Evolutionary conservation across 1,139 yeast species (phyloP).

Genomic region (Eremothecium coryli): DNA sequence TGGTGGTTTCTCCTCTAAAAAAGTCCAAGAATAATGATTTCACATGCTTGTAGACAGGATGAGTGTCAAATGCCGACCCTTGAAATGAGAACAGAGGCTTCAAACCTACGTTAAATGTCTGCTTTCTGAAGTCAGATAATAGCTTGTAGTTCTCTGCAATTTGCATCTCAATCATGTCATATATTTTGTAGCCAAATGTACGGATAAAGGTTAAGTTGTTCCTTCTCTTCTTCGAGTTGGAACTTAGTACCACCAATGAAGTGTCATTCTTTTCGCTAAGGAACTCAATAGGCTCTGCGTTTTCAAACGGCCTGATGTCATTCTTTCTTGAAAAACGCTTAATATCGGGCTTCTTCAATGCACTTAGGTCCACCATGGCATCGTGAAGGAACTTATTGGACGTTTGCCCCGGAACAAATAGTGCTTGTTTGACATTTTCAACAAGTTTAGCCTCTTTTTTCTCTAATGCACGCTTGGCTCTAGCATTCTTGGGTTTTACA

Average conservation of each 20-base stretch:
- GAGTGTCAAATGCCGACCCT: constrained; percentile 84
- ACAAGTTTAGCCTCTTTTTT: constrained; percentile 79
- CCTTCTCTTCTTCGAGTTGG: constrained; percentile 86
- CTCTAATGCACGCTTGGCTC: constrained; percentile 90
- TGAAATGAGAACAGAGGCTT: constrained; percentile 93
- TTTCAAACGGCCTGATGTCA: constrained; percentile 89
- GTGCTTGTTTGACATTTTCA: constrained; percentile 83
- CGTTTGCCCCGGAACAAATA: constrained; percentile 85
- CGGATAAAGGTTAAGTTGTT: constrained; percentile 81
- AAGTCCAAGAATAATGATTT: constrained; percentile 87
- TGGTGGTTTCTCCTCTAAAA: constrained; percentile 78
- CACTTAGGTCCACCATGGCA: constrained; percentile 81
- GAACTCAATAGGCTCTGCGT: constrained; percentile 76
- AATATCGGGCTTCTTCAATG: constrained; percentile 84
- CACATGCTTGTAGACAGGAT: constrained; percentile 76
- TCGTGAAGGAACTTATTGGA: constrained; percentile 76
- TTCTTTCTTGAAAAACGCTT: constrained; percentile 84
- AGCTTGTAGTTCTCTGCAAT: constrained; percentile 63
- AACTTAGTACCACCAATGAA: constrained; percentile 73
- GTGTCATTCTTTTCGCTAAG: constrained; percentile 91
- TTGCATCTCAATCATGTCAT: constrained; percentile 88
- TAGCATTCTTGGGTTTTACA: constrained; percentile 79
- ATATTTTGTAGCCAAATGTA: constrained; percentile 80
- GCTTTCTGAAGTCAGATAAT: constrained; percentile 68
- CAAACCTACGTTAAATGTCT: constrained; percentile 78